Evolutionary conservation across 805 yeast species (phyloP).

Genomic region (Pichia nakasei): DNA sequence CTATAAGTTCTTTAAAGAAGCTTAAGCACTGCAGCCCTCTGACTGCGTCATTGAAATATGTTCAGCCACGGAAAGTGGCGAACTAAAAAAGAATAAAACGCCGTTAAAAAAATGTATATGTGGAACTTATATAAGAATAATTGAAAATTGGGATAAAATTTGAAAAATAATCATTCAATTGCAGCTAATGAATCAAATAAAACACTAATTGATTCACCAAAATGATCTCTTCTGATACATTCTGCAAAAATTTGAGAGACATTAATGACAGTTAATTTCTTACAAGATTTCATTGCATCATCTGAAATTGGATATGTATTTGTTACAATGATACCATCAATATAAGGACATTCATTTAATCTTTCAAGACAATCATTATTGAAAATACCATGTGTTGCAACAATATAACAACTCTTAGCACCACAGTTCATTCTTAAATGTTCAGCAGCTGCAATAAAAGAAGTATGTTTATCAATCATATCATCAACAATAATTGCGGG

Average conservation of each 20-base stretch:
- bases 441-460: slow-evolving; percentile 96
- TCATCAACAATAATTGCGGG: slow-evolving; percentile 94
- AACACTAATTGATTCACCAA: slow-evolving; percentile 93
- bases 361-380: slow-evolving; percentile 78
- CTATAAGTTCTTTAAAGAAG: slow-evolving; percentile 24
- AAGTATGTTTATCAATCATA: slow-evolving; percentile 91
- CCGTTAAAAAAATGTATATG: neutral
- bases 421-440: slow-evolving; percentile 95
- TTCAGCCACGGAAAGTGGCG: slow-evolving; percentile 9
- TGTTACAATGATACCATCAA: slow-evolving; percentile 89
- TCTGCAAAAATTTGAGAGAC: slow-evolving; percentile 95
- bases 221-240: slow-evolving; percentile 97
- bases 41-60: slow-evolving; percentile 43
- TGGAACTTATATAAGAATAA: neutral
- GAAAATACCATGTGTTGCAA: slow-evolving; percentile 95
- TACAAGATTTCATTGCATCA: slow-evolving; percentile 45
- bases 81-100: slow-evolving; percentile 7
- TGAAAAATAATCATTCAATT: slow-evolving; percentile 16
- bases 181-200: slow-evolving; percentile 80
- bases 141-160: neutral
- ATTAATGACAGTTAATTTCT: slow-evolving; percentile 80
- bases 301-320: slow-evolving; percentile 87
- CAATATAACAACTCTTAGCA: slow-evolving; percentile 79
- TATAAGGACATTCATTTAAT: slow-evolving; percentile 67
- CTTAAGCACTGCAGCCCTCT: slow-evolving; percentile 44